phyloP scores from a whole-genome alignment of 2,329 filamentous ascomycete species.

The Onygenales sp. region DNA sequence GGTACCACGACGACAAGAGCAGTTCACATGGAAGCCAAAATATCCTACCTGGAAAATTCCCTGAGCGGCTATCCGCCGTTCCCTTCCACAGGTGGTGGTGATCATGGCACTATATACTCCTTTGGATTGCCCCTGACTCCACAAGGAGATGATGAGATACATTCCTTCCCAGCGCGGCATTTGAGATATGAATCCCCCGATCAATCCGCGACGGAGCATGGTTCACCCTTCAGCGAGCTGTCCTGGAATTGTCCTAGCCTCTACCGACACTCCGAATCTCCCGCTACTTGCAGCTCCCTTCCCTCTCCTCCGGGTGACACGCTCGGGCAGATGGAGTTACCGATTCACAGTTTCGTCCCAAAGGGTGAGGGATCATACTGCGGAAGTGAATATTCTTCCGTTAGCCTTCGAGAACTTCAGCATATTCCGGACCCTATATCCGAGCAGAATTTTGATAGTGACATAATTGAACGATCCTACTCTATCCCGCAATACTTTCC shows the following conservation, averaged over 20 bases:
- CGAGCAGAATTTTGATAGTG: constrained; percentile 5
- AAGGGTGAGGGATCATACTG: constrained; percentile 8
- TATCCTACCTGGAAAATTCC: constrained; percentile 10
- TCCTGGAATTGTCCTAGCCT: constrained; percentile 7
- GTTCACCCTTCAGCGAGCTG: constrained; percentile 9
- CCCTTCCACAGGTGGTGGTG: constrained; percentile 1
- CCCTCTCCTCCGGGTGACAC: constrained; percentile 7
- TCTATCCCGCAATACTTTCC: not conserved
- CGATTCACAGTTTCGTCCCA: not conserved
- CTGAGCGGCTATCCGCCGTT: constrained; percentile 1
- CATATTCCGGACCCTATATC: constrained; percentile 15
- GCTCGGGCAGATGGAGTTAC: constrained; percentile 4
- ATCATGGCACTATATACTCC: constrained; percentile 1
- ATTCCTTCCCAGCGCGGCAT: not conserved
- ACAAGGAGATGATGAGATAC: constrained; percentile 1
- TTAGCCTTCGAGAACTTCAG: constrained; percentile 13
- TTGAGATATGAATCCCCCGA: constrained; percentile 11
- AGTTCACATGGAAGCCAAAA: constrained; percentile 5
- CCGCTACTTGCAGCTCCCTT: constrained; percentile 3
- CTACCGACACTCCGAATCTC: not conserved
- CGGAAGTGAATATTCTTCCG: constrained; percentile 11
- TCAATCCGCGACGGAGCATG: constrained; percentile 6
- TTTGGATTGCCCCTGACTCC: not conserved
- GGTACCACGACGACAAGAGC: not conserved
- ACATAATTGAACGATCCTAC: not conserved